Conservation (phyloP, 2,329 filamentous ascomycete species). For the Penicillium sclerotiorum region DNA sequence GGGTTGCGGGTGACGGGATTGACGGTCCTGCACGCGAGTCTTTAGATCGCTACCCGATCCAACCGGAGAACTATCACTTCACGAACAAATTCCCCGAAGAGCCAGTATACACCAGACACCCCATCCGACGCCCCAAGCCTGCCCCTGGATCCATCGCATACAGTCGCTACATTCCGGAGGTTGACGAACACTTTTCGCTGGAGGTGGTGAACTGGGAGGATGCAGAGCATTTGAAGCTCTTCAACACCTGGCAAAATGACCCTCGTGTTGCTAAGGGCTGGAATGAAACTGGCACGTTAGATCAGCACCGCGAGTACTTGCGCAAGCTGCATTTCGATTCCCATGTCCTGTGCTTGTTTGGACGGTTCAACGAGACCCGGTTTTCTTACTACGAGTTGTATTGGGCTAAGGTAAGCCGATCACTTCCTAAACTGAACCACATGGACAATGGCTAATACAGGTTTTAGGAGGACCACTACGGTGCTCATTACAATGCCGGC, state of each 20-base stretch:
- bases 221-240: constrained; percentile 66
- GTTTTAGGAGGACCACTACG: constrained; percentile 61
- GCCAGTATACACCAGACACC: constrained; percentile 66
- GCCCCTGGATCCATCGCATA: constrained; percentile 71
- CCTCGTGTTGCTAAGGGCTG: constrained; percentile 77
- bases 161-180: constrained; percentile 75
- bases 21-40: constrained; percentile 30
- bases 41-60: constrained; percentile 30
- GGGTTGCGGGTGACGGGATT: constrained; percentile 55
- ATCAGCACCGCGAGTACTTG: constrained; percentile 74
- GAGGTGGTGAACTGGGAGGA: constrained; percentile 70
- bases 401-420: constrained; percentile 66
- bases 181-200: constrained; percentile 76
- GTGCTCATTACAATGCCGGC: constrained; percentile 59
- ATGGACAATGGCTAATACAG: constrained; percentile 1
- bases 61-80: constrained; percentile 43
- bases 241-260: constrained; percentile 83
- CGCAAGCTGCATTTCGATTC: constrained; percentile 69
- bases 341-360: constrained; percentile 71
- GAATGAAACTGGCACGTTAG: constrained; percentile 76
- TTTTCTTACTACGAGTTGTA: constrained; percentile 83
- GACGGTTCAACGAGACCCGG: constrained; percentile 68
- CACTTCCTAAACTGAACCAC: neutral
- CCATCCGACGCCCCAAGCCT: constrained; percentile 71
- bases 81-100: constrained; percentile 53